Conservation (phyloP, 169 alveolate genomes). For the Blepharisma undulans region DNA sequence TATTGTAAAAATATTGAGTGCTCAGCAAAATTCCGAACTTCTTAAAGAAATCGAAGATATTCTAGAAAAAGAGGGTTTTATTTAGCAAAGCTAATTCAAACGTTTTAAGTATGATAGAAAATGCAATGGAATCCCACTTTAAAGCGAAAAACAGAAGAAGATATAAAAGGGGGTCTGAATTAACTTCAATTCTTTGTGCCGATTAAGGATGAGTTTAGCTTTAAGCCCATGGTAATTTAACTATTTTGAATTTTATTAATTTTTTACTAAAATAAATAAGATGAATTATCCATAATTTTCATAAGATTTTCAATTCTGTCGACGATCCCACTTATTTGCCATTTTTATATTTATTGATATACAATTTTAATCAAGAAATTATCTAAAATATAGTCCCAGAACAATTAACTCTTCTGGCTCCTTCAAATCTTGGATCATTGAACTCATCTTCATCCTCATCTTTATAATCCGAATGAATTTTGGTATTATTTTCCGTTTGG, state of each 20-base stretch:
- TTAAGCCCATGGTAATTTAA: background rate
- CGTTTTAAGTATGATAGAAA: background rate
- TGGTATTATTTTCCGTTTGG: background rate
- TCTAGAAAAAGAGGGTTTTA: background rate
- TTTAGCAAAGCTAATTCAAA: background rate
- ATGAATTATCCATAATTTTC: too few relatives aligned
- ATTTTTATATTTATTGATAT: too few relatives aligned
- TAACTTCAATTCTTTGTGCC: background rate
- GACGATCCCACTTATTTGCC: too few relatives aligned
- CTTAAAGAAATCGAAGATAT: background rate
- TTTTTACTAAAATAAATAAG: too few relatives aligned
- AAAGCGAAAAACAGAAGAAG: background rate
- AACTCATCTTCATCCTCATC: slow-evolving; percentile 31
- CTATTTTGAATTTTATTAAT: too few relatives aligned
- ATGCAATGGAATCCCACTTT: background rate
- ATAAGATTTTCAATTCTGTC: too few relatives aligned
- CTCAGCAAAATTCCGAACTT: background rate
- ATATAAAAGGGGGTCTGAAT: background rate
- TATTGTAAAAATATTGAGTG: background rate
- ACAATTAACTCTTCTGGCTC: slow-evolving; percentile 25
- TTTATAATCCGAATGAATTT: background rate
- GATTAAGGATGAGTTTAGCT: background rate
- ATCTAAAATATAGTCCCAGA: slow-evolving; percentile 29
- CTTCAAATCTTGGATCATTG: background rate
- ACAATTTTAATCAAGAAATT: background rate